Conservation (phyloP, 148 eudicot genomes). For the Rhododendron williamsianum region DNA sequence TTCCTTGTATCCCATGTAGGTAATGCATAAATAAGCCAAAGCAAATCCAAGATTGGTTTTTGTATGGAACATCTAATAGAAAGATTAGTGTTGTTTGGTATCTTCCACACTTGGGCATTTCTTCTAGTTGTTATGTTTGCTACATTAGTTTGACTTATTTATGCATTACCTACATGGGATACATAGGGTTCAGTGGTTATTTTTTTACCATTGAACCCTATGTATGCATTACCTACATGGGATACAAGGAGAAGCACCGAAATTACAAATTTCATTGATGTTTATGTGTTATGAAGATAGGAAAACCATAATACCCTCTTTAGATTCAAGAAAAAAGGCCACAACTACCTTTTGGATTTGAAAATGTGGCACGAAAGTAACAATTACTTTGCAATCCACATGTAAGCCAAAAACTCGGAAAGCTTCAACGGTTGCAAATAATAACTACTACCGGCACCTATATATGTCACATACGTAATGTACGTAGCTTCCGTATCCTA, state of each 20-base stretch:
- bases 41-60: neutral
- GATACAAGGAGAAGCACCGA: neutral
- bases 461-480: neutral
- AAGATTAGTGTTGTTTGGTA: neutral
- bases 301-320: neutral
- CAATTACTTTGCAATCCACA: neutral
- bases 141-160: neutral
- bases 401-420: neutral
- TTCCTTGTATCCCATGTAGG: neutral
- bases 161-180: neutral
- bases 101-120: neutral
- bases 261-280: neutral
- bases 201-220: too few relatives aligned
- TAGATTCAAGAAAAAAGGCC: neutral
- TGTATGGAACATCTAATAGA: neutral
- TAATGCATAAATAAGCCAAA: neutral
- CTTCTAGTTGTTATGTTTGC: too few relatives aligned
- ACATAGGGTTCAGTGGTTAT: too few relatives aligned
- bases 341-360: neutral
- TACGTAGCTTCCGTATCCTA: neutral
- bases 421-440: neutral
- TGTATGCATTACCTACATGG: neutral
- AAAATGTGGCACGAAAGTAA: neutral
- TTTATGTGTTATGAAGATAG: neutral
- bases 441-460: neutral